These are phyloP conservation scores for Cyanidiococcus yangmingshanensis DNA, from an alignment of 23 red algal species.

Conservation along the genomic window DNA sequence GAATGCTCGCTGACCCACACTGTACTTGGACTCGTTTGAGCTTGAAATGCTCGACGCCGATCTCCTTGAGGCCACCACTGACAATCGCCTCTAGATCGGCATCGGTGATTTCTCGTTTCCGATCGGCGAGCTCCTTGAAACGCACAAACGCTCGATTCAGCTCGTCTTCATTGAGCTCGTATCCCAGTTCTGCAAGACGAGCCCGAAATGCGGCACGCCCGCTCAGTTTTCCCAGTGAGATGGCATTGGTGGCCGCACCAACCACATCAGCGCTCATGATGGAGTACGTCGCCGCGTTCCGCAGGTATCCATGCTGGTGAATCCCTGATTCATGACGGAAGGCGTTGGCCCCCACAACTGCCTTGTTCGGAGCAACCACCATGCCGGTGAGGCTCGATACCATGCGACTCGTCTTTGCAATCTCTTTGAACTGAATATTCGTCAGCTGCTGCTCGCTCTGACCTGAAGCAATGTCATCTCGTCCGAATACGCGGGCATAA, in stretches of 20 bases:
- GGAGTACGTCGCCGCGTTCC: conserved; percentile 84
- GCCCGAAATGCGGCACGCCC: conserved; percentile 77
- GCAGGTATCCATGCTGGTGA: conserved; percentile 95
- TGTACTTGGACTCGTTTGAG: conserved; percentile 71
- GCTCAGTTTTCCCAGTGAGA: conserved; percentile 95
- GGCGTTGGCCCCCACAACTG: conserved; percentile 94
- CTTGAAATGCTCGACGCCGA: conserved; percentile 26
- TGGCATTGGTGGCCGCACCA: conserved; percentile 57
- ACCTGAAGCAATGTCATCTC: conserved; percentile 21
- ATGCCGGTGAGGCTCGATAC: conserved; percentile 95
- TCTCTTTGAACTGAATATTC: conserved; percentile 69
- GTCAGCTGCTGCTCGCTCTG: conserved; percentile 36
- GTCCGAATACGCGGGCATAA: conserved; percentile 52
- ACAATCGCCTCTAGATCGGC: conserved; percentile 81
- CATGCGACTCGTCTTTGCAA: conserved; percentile 74
- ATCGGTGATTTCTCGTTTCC: conserved; percentile 75
- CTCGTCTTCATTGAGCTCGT: conserved; percentile 76
- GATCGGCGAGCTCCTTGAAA: conserved; percentile 96
- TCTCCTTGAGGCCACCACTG: conserved; percentile 61
- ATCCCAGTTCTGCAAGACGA: conserved; percentile 69
- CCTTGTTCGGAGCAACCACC: conserved; percentile 93
- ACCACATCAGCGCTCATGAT: conserved; percentile 91
- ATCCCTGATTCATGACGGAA: conserved; percentile 97
- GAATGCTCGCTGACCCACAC: conserved; percentile 60
- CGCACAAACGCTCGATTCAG: conserved; percentile 80